Percentiles rank a stretch among this genome's conserved stretches.
These are phyloP conservation scores for Fusarium beomiforme DNA, from an alignment of 2,329 filamentous ascomycete genomes.

Conservation along the genomic window DNA sequence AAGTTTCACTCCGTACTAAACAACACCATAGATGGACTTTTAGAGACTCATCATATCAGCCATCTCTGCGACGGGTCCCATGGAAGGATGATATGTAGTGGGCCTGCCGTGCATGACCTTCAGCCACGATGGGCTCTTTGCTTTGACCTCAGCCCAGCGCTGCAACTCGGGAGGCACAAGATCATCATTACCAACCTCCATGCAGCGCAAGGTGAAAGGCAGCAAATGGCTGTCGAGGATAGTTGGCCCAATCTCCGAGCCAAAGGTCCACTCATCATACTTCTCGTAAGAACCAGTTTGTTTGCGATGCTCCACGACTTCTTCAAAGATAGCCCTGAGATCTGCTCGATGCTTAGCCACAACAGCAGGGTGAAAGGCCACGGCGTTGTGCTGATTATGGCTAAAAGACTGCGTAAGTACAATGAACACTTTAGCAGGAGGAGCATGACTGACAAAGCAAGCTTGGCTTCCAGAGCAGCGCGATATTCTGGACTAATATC, in stretches of 20 bases:
- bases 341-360: conserved; percentile 9
- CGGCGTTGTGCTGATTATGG: conserved; percentile 8
- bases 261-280: conserved; percentile 14
- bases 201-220: conserved; percentile 13
- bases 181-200: conserved; percentile 12
- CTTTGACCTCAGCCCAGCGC: conserved; percentile 7
- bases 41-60: conserved; percentile 22
- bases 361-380: conserved; percentile 12
- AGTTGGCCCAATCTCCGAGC: conserved; percentile 8
- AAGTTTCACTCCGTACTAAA: no score
- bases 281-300: not conserved
- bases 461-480: not conserved
- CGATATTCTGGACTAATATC: conserved; percentile 15
- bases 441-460: not conserved
- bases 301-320: conserved; percentile 6
- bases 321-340: not conserved
- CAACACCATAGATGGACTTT: no score
- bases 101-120: conserved; percentile 22
- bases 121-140: conserved; percentile 8
- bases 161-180: conserved; percentile 19
- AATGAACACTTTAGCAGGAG: accelerated
- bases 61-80: conserved; percentile 24
- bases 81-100: conserved; percentile 18
- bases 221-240: conserved; percentile 26
- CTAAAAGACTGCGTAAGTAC: not conserved